These are phyloP conservation scores for Fusarium nematophilum DNA, from an alignment of 2,329 filamentous ascomycete genomes.

Conservation along the genomic window DNA sequence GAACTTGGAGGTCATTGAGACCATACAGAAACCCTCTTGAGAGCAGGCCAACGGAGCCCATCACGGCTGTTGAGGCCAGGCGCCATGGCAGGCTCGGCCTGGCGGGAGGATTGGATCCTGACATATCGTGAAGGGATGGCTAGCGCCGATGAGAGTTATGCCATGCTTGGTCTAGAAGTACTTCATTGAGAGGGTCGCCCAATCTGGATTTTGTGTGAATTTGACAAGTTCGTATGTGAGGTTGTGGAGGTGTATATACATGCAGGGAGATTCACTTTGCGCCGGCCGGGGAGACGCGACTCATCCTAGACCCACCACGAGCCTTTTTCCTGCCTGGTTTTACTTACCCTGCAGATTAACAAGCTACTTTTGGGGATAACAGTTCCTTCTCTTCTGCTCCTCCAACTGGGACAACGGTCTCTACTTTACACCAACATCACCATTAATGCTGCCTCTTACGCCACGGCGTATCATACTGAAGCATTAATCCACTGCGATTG, in stretches of 20 bases:
- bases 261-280: conserved; percentile 8
- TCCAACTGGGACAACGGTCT: too few species aligned
- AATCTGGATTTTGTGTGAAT: neutral
- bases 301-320: conserved; percentile 26
- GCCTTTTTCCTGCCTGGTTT: conserved; percentile 11
- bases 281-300: conserved; percentile 25
- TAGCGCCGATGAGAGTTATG: neutral
- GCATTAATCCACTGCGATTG: too few species aligned
- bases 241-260: neutral
- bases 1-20: conserved; percentile 79
- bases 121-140: conserved; percentile 23
- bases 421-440: too few species aligned
- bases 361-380: neutral
- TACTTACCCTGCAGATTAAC: conserved; percentile 22
- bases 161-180: neutral
- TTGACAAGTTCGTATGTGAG: neutral
- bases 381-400: neutral
- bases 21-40: conserved; percentile 81
- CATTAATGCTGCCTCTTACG: too few species aligned
- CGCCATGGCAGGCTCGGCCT: conserved; percentile 77
- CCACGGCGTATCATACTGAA: too few species aligned
- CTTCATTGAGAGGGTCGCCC: neutral
- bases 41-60: conserved; percentile 77
- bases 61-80: conserved; percentile 76
- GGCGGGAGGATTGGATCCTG: conserved; percentile 40